Evolutionary conservation across 106 monocot genomes (phyloP).

Genomic region (Allium fistulosum): DNA sequence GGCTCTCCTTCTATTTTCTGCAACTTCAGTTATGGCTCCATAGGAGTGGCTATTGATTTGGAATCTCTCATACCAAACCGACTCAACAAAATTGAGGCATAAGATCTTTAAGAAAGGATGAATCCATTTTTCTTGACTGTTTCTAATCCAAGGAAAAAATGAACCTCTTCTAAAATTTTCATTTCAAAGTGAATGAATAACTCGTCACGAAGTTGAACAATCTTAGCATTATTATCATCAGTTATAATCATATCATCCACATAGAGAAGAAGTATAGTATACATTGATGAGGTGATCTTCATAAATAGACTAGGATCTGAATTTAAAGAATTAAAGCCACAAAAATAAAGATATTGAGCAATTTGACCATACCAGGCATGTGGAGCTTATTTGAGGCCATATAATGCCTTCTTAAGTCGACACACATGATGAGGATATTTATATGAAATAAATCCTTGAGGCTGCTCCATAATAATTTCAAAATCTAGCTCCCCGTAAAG

Average conservation of each 20-base stretch:
- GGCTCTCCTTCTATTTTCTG: neutral
- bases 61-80: neutral
- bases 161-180: neutral
- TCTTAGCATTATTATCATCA: neutral
- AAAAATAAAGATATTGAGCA: neutral
- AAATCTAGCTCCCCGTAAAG: neutral
- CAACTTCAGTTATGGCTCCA: neutral
- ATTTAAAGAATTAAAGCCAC: neutral
- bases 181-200: neutral
- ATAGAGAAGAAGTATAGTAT: neutral
- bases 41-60: neutral
- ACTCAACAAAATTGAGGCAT: neutral
- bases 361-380: neutral
- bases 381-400: neutral
- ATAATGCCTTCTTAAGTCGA: neutral
- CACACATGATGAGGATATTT: neutral
- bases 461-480: neutral
- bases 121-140: neutral
- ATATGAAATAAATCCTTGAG: neutral
- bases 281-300: neutral
- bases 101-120: neutral
- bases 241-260: neutral
- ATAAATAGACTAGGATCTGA: neutral
- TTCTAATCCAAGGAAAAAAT: neutral
- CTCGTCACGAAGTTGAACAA: neutral